phyloP scores from a whole-genome alignment of 495 filamentous ascomycete genomes.

The Penicillium samsonianum region DNA sequence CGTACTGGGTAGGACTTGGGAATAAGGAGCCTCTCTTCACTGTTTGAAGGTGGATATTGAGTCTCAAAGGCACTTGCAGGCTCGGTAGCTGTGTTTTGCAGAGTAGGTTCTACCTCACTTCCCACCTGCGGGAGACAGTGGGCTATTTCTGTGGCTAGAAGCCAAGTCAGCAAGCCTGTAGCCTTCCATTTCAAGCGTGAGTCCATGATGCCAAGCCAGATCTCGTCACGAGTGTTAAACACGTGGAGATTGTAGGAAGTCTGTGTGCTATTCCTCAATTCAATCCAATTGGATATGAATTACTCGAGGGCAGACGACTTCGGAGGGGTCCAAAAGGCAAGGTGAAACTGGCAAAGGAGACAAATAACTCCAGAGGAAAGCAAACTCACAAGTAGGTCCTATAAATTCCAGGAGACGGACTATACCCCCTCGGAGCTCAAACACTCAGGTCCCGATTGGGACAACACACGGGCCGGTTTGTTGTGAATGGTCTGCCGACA shows the following conservation, averaged over 20 bases:
- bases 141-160: slow-evolving; percentile 34
- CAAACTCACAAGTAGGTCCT: slow-evolving; percentile 27
- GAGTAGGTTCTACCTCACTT: slow-evolving; percentile 14
- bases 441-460: slow-evolving; percentile 12
- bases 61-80: slow-evolving; percentile 32
- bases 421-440: neutral
- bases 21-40: slow-evolving; percentile 26
- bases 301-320: slow-evolving; percentile 13
- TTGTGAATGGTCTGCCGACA: slow-evolving; percentile 20
- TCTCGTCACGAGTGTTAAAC: slow-evolving; percentile 3
- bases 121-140: slow-evolving; percentile 27
- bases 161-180: slow-evolving; percentile 40
- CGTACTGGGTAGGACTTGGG: slow-evolving; percentile 39
- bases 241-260: slow-evolving; percentile 8
- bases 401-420: slow-evolving; percentile 18
- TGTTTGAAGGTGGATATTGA: slow-evolving; percentile 39
- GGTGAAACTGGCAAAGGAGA: slow-evolving; percentile 1
- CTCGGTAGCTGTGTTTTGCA: slow-evolving; percentile 22
- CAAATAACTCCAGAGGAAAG: neutral
- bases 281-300: slow-evolving; percentile 15
- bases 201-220: slow-evolving; percentile 21
- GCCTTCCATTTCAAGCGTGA: slow-evolving; percentile 21
- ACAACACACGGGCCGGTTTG: slow-evolving; percentile 16
- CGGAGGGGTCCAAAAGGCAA: slow-evolving; percentile 7
- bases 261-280: slow-evolving; percentile 11